These are phyloP conservation scores for Sporothrix schenckii DNA, from an alignment of 2,329 filamentous ascomycete species.

Conservation along the genomic window DNA sequence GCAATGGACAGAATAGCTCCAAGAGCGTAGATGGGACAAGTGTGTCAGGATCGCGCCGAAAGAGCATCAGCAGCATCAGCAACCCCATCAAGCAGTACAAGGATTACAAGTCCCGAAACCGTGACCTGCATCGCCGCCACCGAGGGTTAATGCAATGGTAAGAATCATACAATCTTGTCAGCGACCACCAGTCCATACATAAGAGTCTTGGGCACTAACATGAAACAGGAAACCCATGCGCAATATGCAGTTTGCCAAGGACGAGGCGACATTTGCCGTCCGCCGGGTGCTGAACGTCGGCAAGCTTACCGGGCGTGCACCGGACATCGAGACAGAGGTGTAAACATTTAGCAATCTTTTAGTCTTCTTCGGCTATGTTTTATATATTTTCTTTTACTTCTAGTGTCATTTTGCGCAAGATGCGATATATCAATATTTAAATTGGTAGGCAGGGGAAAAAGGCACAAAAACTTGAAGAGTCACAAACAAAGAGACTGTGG, in stretches of 20 bases:
- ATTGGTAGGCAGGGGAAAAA: not conserved
- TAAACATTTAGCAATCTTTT: not conserved
- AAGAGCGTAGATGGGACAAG: slow-evolving; percentile 12
- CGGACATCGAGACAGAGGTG: slow-evolving; percentile 80
- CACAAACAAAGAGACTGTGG: not conserved
- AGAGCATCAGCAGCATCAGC: slow-evolving; percentile 45
- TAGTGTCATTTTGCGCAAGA: not conserved
- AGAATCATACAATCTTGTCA: slow-evolving; percentile 24
- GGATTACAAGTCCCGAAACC: slow-evolving; percentile 67
- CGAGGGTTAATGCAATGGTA: slow-evolving; percentile 90
- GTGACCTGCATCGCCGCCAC: slow-evolving; percentile 81
- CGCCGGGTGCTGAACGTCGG: slow-evolving; percentile 76
- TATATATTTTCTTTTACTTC: not conserved
- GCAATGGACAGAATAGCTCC: not conserved
- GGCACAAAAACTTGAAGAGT: not conserved
- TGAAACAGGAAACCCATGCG: slow-evolving; percentile 67
- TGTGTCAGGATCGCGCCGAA: slow-evolving; percentile 40
- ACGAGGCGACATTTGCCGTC: slow-evolving; percentile 79
- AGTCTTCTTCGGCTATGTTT: not conserved
- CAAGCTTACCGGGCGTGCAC: slow-evolving; percentile 77
- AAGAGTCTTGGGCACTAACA: slow-evolving; percentile 15
- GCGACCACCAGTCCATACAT: not conserved
- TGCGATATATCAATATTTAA: not conserved
- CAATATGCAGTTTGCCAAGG: slow-evolving; percentile 82
- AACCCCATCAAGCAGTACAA: slow-evolving; percentile 62